Conservation (phyloP, 2,329 filamentous ascomycete genomes). For the Aspergillus niger region DNA sequence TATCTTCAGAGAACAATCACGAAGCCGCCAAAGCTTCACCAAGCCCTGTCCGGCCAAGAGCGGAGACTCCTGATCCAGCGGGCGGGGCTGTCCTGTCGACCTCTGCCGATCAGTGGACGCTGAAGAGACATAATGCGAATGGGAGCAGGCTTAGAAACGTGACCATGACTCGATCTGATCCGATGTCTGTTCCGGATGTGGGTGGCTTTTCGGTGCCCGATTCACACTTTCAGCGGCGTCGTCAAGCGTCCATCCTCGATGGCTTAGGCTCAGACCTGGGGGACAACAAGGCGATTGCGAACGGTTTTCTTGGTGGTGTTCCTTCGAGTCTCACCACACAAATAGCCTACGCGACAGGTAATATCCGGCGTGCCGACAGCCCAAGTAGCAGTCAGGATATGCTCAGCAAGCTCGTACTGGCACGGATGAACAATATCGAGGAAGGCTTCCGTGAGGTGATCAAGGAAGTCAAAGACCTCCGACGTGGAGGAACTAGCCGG, state of each 20-base stretch:
- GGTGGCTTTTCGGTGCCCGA: conserved; percentile 56
- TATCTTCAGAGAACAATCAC: conserved; percentile 46
- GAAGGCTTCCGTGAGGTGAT: conserved; percentile 88
- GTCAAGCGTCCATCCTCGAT: conserved; percentile 67
- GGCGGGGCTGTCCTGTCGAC: conserved; percentile 43
- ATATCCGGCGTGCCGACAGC: conserved; percentile 50
- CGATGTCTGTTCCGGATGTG: conserved; percentile 59
- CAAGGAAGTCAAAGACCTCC: conserved; percentile 68
- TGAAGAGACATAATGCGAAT: conserved; percentile 41
- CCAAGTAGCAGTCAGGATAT: conserved; percentile 66
- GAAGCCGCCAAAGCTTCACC: conserved; percentile 36
- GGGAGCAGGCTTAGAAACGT: conserved; percentile 58
- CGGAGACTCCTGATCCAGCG: conserved; percentile 36
- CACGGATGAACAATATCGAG: conserved; percentile 89
- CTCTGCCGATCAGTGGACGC: conserved; percentile 44
- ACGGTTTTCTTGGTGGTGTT: conserved; percentile 64
- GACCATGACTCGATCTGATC: conserved; percentile 54
- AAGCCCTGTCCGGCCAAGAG: conserved; percentile 23
- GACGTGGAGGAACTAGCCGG: conserved; percentile 48
- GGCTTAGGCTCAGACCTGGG: conserved; percentile 74
- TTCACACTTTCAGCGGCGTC: conserved; percentile 34
- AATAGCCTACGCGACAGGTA: conserved; percentile 71
- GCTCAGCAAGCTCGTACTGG: conserved; percentile 77
- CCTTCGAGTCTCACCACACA: conserved; percentile 80
- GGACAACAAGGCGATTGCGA: conserved; percentile 61